phyloP scores from a whole-genome alignment of 2,329 filamentous ascomycete species.

The Ophiostoma populinum region DNA sequence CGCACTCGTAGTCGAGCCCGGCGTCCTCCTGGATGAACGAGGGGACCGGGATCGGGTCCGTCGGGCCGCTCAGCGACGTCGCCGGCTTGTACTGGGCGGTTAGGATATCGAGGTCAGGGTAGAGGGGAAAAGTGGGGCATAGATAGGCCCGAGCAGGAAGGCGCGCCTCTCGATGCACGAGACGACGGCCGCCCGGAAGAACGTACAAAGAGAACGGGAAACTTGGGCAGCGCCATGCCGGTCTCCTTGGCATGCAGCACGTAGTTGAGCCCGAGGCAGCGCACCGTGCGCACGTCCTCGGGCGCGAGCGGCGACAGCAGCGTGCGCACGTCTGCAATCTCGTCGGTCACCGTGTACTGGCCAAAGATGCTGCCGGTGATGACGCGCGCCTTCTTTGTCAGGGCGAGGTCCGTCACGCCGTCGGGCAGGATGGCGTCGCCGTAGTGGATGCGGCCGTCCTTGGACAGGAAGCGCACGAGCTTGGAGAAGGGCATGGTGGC shows the following conservation, averaged over 20 bases:
- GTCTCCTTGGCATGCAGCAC: slow-evolving; percentile 54
- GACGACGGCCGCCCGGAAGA: too few species aligned
- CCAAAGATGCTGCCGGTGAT: slow-evolving; percentile 51
- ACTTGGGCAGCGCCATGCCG: slow-evolving; percentile 50
- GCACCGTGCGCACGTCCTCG: slow-evolving; percentile 46
- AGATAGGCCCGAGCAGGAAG: too few species aligned
- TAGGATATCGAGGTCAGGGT: too few species aligned
- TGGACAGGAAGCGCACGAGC: slow-evolving; percentile 56
- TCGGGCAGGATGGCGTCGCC: slow-evolving; percentile 54
- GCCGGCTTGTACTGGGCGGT: slow-evolving; percentile 45
- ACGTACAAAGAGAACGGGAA: slow-evolving; percentile 51
- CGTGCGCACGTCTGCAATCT: slow-evolving; percentile 34
- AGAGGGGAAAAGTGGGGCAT: too few species aligned
- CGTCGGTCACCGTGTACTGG: slow-evolving; percentile 43
- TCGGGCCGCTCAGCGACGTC: slow-evolving; percentile 47
- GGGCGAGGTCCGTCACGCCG: slow-evolving; percentile 41
- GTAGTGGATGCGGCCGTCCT: slow-evolving; percentile 52
- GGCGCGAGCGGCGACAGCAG: slow-evolving; percentile 48
- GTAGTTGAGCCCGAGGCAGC: slow-evolving; percentile 57
- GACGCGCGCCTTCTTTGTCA: slow-evolving; percentile 41
- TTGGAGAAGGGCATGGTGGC: slow-evolving; percentile 26
- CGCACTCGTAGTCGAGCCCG: slow-evolving; percentile 67
- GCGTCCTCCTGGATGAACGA: slow-evolving; percentile 43
- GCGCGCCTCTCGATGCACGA: too few species aligned
- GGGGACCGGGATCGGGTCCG: slow-evolving; percentile 48